phyloP scores from a whole-genome alignment of 805 yeast genomes.

The Lipomyces sp. region DNA sequence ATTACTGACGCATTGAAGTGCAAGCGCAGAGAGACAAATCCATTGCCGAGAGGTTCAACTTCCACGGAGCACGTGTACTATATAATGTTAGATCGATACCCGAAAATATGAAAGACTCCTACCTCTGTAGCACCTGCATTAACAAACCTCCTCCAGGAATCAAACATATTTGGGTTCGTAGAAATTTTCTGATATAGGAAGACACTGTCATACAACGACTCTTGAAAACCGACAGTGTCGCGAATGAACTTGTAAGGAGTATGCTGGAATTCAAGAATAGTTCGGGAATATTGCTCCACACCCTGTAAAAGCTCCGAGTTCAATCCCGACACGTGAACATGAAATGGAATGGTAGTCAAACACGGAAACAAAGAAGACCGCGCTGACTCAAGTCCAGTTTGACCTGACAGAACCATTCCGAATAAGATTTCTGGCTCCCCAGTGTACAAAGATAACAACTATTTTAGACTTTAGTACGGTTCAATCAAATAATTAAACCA shows the following conservation, averaged over 20 bases:
- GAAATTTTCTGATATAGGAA: constrained; percentile 30
- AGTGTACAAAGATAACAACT: constrained; percentile 27
- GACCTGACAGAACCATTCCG: constrained; percentile 38
- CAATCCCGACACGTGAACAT: constrained; percentile 27
- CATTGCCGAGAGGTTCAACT: constrained; percentile 21
- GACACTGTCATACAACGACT: constrained; percentile 32
- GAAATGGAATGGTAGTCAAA: constrained; percentile 36
- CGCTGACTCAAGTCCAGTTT: constrained; percentile 20
- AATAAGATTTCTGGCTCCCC: constrained; percentile 32
- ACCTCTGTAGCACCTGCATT: constrained; percentile 29
- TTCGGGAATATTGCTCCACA: constrained; percentile 10
- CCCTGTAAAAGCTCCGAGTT: constrained; percentile 20
- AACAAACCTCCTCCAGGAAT: constrained; percentile 14
- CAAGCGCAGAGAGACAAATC: constrained; percentile 1
- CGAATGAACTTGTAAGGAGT: constrained; percentile 29
- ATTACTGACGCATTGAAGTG: constrained; percentile 11
- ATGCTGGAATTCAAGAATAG: constrained; percentile 28
- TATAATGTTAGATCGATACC: neutral
- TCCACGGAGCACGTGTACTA: constrained; percentile 33
- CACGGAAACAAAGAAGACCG: constrained; percentile 32
- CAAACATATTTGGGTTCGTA: neutral
- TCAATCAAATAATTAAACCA: neutral
- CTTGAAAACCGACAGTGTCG: constrained; percentile 7
- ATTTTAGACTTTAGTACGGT: neutral
- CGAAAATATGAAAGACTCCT: neutral